Conservation (phyloP, 2,329 filamentous ascomycete genomes). For the Fusarium sp. region DNA sequence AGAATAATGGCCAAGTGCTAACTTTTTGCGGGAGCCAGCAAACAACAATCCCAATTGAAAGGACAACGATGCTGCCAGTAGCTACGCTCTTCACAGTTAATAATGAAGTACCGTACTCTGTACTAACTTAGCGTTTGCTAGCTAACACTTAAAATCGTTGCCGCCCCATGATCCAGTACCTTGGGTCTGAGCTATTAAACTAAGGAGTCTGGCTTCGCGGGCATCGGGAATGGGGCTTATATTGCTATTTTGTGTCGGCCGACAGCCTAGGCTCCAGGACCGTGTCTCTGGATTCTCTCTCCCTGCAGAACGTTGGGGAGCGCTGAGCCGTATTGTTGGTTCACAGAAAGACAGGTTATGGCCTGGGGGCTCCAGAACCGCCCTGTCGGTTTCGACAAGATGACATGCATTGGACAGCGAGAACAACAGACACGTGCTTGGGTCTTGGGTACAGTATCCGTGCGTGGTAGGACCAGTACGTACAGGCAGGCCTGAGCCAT, state of each 20-base stretch:
- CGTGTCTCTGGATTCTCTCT: conserved; percentile 8
- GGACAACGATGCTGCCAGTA: no score
- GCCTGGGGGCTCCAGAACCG: conserved; percentile 20
- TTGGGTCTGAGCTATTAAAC: conserved; percentile 1
- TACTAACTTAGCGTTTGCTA: not conserved
- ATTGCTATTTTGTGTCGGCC: not conserved
- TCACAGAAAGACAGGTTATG: conserved; percentile 13
- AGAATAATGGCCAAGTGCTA: conserved; percentile 15
- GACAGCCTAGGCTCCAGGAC: conserved; percentile 1
- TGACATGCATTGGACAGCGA: not conserved
- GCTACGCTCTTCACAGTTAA: not conserved
- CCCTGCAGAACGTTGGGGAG: not conserved
- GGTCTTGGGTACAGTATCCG: no score
- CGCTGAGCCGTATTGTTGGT: conserved; percentile 9
- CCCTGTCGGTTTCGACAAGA: conserved; percentile 5
- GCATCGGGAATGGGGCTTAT: conserved; percentile 9
- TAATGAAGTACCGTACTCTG: not conserved
- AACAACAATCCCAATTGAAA: not conserved
- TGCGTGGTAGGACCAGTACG: no score
- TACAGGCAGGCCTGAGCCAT: no score
- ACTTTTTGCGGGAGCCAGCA: conserved; percentile 13
- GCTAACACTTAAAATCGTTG: conserved; percentile 1
- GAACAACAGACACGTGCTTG: no score
- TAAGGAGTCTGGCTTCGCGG: not conserved
- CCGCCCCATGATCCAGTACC: conserved; percentile 10